Conservation (phyloP, 2,329 filamentous ascomycete species). For the Ascochyta pisi region DNA sequence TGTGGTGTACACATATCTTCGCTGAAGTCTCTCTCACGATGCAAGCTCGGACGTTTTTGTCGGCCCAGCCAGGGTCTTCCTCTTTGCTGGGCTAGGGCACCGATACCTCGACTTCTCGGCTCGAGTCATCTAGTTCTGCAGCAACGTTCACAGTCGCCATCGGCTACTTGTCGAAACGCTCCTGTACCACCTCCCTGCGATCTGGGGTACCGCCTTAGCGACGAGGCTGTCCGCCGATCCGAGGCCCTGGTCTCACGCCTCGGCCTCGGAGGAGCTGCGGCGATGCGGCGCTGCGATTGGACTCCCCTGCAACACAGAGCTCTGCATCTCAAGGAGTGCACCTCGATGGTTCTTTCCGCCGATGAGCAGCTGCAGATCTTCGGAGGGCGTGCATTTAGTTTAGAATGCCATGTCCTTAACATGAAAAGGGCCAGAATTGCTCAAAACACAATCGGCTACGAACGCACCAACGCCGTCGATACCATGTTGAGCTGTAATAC, state of each 20-base stretch:
- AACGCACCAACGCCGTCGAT: not conserved
- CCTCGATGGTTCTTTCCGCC: no score
- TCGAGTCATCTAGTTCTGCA: constrained; percentile 10
- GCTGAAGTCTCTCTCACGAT: constrained; percentile 30
- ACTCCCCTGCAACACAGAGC: constrained; percentile 13
- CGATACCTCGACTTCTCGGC: constrained; percentile 3
- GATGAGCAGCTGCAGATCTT: no score
- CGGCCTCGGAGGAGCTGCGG: constrained; percentile 35
- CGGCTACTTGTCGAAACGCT: not conserved
- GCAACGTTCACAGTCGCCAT: not conserved
- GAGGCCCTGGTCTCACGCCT: constrained; percentile 9
- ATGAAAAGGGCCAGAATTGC: no score
- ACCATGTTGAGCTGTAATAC: not conserved
- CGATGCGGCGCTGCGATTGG: constrained; percentile 34
- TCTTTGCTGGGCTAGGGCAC: constrained; percentile 10
- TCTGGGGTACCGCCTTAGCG: constrained; percentile 11
- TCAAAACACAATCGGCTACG: no score
- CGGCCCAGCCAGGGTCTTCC: constrained; percentile 6
- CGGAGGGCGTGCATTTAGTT: no score
- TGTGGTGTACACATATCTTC: constrained; percentile 42
- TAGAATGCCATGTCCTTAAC: no score
- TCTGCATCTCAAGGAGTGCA: constrained; percentile 1
- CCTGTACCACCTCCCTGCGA: not conserved
- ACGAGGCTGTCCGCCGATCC: constrained; percentile 9
- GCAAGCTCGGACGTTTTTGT: constrained; percentile 19